phyloP scores from a whole-genome alignment of 225 moss, liverwort and hornwort genomes.

The Polytrichum commune region DNA sequence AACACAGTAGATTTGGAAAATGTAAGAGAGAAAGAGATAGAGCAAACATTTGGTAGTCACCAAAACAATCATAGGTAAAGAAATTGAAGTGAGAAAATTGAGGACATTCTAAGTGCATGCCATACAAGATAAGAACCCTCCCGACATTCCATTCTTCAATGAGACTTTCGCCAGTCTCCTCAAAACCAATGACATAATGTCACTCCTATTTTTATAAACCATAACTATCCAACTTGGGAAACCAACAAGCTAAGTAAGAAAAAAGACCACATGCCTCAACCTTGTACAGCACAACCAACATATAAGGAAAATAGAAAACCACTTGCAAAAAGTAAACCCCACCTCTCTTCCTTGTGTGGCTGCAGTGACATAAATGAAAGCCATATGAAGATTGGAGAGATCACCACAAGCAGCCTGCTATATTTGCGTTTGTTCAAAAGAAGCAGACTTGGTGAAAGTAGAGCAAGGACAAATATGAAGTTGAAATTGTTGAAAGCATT shows the following conservation, averaged over 20 bases:
- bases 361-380: constrained; percentile 93
- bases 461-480: constrained; percentile 65
- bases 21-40: not conserved
- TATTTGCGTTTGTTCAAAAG: constrained; percentile 39
- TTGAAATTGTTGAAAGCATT: constrained; percentile 97
- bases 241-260: no score
- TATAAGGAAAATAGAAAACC: no score
- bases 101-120: no score
- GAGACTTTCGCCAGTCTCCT: no score
- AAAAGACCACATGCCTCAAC: no score
- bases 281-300: no score
- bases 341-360: constrained; percentile 97
- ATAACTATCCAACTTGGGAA: no score
- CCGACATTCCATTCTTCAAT: no score
- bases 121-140: no score
- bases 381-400: constrained; percentile 83
- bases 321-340: not conserved
- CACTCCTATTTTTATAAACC: no score
- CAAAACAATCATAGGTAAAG: not conserved
- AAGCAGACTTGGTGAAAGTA: constrained; percentile 69
- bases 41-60: not conserved
- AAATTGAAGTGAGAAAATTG: no score
- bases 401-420: constrained; percentile 47
- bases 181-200: no score
- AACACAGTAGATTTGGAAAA: not conserved